A percentile compares a stretch with the other conserved stretches of the same genome.
Conservation (phyloP, 768 basidiomycete species). For the Stropharia rugosoannulata region DNA sequence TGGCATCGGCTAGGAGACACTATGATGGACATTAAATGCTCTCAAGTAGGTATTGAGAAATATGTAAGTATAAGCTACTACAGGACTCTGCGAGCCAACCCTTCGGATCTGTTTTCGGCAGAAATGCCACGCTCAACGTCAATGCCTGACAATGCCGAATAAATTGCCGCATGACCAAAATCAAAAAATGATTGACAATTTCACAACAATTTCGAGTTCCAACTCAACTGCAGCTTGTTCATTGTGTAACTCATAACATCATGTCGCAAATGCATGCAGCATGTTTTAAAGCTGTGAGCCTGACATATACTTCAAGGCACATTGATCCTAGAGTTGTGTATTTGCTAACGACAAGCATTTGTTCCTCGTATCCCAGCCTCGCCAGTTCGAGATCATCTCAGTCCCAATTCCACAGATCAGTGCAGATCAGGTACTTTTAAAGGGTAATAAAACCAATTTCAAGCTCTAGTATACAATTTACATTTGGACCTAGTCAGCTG, state of each 20-base stretch:
- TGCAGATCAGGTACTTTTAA: conserved; percentile 56
- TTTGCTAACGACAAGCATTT: background rate
- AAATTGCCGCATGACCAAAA: too few species aligned
- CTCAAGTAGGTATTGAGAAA: too few species aligned
- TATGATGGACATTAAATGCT: too few species aligned
- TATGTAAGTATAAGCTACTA: too few species aligned
- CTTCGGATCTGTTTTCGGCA: too few species aligned
- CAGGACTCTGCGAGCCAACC: too few species aligned
- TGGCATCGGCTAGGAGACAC: too few species aligned
- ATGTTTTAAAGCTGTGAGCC: conserved; percentile 40
- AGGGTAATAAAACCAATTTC: conserved; percentile 32
- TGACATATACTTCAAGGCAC: background rate
- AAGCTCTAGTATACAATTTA: background rate
- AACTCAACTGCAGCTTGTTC: too few species aligned
- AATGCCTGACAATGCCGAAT: too few species aligned
- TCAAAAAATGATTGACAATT: too few species aligned
- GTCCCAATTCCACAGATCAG: conserved; percentile 50
- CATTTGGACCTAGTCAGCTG: conserved; percentile 27
- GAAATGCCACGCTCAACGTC: too few species aligned
- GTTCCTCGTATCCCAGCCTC: conserved; percentile 39
- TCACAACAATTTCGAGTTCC: too few species aligned
- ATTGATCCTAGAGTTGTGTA: background rate
- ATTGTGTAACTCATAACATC: background rate
- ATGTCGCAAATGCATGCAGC: conserved; percentile 43
- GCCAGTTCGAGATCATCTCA: conserved; percentile 49